Percentiles rank a stretch among this genome's conserved stretches.
These are phyloP conservation scores for Cyberlindnera euphorbiae DNA, from an alignment of 805 yeast species.

Conservation along the genomic window DNA sequence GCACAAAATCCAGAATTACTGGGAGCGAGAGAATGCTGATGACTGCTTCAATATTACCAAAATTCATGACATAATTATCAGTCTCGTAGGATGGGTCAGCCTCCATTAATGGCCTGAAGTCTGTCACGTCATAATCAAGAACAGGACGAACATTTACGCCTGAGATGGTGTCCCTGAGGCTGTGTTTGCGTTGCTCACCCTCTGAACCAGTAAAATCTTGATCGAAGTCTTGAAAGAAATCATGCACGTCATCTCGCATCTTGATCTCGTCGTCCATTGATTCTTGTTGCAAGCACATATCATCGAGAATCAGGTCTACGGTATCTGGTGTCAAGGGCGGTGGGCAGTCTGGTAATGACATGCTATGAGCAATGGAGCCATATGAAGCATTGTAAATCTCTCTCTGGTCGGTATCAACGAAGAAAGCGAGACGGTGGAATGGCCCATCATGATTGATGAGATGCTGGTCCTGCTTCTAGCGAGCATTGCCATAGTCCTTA, in stretches of 20 bases:
- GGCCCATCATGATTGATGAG: constrained; percentile 73
- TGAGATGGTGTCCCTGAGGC: constrained; percentile 14
- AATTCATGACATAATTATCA: constrained; percentile 48
- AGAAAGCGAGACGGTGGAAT: constrained; percentile 72
- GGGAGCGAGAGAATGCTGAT: constrained; percentile 42
- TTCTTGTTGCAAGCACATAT: constrained; percentile 12
- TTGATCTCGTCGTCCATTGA: constrained; percentile 4
- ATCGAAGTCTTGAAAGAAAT: constrained; percentile 21
- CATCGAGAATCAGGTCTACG: constrained; percentile 29
- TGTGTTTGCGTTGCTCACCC: background rate
- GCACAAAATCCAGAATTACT: constrained; percentile 34
- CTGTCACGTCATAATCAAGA: constrained; percentile 15
- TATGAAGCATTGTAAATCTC: constrained; percentile 43
- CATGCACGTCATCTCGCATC: background rate
- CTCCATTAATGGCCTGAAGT: constrained; percentile 15
- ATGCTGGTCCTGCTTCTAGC: constrained; percentile 58
- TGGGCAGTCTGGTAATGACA: constrained; percentile 59
- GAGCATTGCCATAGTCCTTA: constrained; percentile 39
- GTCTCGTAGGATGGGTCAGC: constrained; percentile 43
- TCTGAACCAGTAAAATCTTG: background rate
- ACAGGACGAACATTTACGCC: constrained; percentile 16
- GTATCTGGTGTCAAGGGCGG: constrained; percentile 52
- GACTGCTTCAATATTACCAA: constrained; percentile 46
- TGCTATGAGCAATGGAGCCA: constrained; percentile 53
- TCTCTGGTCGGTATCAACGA: constrained; percentile 49